Base-by-base conservation (phyloP, 2,329 filamentous ascomycete species). In the Taxawa tesnikishii region DNA sequence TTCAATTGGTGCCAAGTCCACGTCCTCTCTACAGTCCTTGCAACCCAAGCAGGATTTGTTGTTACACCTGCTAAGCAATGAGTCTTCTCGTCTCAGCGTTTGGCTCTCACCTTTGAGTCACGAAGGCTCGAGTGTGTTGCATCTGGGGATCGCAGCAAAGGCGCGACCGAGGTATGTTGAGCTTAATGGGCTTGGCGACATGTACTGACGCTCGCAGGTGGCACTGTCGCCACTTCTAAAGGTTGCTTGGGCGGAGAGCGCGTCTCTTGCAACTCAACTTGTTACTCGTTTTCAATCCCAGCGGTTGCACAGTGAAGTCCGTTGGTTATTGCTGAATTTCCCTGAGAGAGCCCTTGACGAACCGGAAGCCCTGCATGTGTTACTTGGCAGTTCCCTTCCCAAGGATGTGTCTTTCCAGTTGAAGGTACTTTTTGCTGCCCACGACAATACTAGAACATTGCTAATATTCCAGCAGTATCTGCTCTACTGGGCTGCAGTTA, bases 401-500 rank as follows among this genome's bases (percentile, higher is more conserved):
- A 63, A 65, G 24, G 88, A 96, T 56, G 70, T 96, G 27, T 76
- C 74, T 33, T 77, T 76, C 45, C 87, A 94, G 55, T 68, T 96
- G 33, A 94, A 88, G 68, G 80, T 82, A 60, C 33, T 42, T 42
- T 23, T 21, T 15, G 31, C 9, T 31, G n/a, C n/a, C n/a, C n/a
- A n/a, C n/a, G n/a, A n/a, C n/a, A n/a, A n/a, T n/a, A n/a, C n/a
- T n/a, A n/a, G n/a, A n/a, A n/a, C n/a, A n/a, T n/a, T n/a, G n/a
- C n/a, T n/a, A n/a, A n/a, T n/a, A n/a, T 12, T 21, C 28, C 16
- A 32, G 6, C 43, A 85, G 75, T 94, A 93, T 55, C 65, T 98
- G 11, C 65, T 98, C 2, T 94, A 83, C 60, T 99, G 90, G 90
- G 73, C 80, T 14, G 76, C 90, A 0, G 78, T 94, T 18, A 94